These are phyloP conservation scores for Neocallimastix lanati DNA, from an alignment of 192 early-diverging fungal genomes.

Conservation along the genomic window DNA sequence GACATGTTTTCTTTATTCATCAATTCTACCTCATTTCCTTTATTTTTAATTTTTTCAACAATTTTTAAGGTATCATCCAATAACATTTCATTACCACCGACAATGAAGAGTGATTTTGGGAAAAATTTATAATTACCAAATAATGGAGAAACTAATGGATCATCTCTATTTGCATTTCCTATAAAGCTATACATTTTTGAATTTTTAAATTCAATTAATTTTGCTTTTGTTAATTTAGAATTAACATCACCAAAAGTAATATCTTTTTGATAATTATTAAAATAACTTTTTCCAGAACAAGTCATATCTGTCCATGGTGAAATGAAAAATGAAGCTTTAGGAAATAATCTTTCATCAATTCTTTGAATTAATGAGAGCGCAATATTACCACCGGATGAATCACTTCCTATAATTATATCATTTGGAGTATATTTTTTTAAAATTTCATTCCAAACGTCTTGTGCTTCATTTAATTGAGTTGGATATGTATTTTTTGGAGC, in stretches of 20 bases:
- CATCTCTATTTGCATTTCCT: background rate
- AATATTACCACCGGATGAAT: conserved; percentile 29
- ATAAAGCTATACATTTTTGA: background rate
- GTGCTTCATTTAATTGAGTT: background rate
- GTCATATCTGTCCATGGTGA: background rate
- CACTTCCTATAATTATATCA: conserved; percentile 24
- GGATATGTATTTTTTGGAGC: background rate
- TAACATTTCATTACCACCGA: background rate
- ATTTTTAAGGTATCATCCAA: background rate
- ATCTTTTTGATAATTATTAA: background rate
- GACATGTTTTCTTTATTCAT: background rate
- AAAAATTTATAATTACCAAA: background rate
- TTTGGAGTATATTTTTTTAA: conserved; percentile 9
- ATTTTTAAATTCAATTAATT: background rate
- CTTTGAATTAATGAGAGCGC: conserved; percentile 14
- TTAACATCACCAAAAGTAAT: background rate
- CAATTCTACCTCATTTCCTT: background rate
- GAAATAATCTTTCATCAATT: background rate
- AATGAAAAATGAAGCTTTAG: background rate
- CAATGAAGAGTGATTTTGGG: background rate
- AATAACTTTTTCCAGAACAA: background rate
- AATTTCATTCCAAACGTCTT: background rate
- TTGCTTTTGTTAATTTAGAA: background rate
- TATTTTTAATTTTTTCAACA: background rate
- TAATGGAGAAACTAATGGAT: background rate